Evolutionary conservation across 345 rosid genomes (phyloP).

Genomic region (Garcia nutans): DNA sequence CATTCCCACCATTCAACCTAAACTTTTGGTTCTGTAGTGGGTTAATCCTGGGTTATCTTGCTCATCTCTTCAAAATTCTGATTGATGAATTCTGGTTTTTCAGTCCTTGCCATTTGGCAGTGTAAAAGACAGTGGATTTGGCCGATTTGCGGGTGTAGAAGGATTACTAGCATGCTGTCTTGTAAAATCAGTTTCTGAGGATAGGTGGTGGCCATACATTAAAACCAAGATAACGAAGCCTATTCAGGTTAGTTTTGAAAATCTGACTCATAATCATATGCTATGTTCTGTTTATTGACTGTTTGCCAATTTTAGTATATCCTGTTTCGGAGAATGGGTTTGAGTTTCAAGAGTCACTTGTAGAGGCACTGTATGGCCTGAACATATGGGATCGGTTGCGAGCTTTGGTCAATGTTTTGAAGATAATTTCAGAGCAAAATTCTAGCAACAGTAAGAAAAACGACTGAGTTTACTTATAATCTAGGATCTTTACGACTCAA

Average conservation of each 20-base stretch:
- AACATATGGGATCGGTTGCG: conserved; percentile 84
- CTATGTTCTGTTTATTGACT: not conserved
- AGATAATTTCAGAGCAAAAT: conserved; percentile 67
- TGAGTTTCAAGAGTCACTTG: conserved; percentile 81
- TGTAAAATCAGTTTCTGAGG: conserved; percentile 90
- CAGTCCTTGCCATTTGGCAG: conserved; percentile 99
- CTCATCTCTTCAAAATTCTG: not conserved
- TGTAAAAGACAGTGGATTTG: conserved; percentile 93
- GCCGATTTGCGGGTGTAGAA: conserved; percentile 92
- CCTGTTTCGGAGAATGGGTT: conserved; percentile 86
- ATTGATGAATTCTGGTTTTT: conserved; percentile 15
- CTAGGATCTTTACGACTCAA: not conserved
- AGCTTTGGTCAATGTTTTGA: conserved; percentile 69
- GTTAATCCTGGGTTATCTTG: not conserved
- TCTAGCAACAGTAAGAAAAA: conserved; percentile 36
- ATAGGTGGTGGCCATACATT: conserved; percentile 92
- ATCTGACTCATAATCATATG: not conserved
- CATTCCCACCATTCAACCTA: no score
- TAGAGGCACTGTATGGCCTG: conserved; percentile 80
- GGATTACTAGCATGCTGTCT: conserved; percentile 96
- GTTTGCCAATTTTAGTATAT: conserved; percentile 49
- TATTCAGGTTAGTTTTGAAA: conserved; percentile 59
- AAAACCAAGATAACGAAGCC: conserved; percentile 92
- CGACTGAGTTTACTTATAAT: conserved; percentile 35
- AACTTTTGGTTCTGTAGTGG: not conserved